phyloP scores from a whole-genome alignment of 495 filamentous ascomycete genomes.

The Penicillium coffeae region DNA sequence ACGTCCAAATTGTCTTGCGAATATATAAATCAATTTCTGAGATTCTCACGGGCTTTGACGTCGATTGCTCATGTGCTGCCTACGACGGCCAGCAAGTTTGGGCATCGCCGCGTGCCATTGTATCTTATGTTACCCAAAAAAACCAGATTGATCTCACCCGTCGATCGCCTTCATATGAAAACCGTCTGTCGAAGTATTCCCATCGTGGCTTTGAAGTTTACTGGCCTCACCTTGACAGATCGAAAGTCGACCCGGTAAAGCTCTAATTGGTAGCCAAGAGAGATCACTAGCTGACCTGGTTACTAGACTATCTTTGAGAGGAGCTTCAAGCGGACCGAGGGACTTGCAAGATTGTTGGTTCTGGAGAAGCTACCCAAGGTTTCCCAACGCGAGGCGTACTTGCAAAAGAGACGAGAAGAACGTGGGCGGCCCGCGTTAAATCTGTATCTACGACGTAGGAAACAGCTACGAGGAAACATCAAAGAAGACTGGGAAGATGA shows the following conservation, averaged over 20 bases:
- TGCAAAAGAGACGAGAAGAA: slow-evolving; percentile 61
- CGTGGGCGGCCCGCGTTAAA: slow-evolving; percentile 55
- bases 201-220: slow-evolving; percentile 79
- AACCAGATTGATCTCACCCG: slow-evolving; percentile 76
- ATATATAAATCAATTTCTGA: slow-evolving; percentile 77
- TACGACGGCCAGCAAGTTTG: slow-evolving; percentile 77
- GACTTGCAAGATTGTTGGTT: slow-evolving; percentile 76
- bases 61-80: slow-evolving; percentile 75
- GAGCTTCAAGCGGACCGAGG: slow-evolving; percentile 66
- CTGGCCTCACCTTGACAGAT: slow-evolving; percentile 67
- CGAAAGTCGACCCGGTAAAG: slow-evolving; percentile 61
- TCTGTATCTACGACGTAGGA: slow-evolving; percentile 15
- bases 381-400: slow-evolving; percentile 61
- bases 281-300: not conserved
- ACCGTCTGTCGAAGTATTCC: slow-evolving; percentile 81
- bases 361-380: slow-evolving; percentile 69
- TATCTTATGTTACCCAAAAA: slow-evolving; percentile 72
- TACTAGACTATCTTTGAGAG: slow-evolving; percentile 70
- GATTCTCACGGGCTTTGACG: slow-evolving; percentile 81
- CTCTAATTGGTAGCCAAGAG: not conserved
- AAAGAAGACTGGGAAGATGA: slow-evolving; percentile 72
- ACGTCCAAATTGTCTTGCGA: slow-evolving; percentile 78
- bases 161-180: slow-evolving; percentile 81
- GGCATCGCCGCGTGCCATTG: slow-evolving; percentile 63
- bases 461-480: slow-evolving; percentile 52